Evolutionary conservation across 345 rosid species (phyloP).

Genomic region (Brassica rapa): DNA sequence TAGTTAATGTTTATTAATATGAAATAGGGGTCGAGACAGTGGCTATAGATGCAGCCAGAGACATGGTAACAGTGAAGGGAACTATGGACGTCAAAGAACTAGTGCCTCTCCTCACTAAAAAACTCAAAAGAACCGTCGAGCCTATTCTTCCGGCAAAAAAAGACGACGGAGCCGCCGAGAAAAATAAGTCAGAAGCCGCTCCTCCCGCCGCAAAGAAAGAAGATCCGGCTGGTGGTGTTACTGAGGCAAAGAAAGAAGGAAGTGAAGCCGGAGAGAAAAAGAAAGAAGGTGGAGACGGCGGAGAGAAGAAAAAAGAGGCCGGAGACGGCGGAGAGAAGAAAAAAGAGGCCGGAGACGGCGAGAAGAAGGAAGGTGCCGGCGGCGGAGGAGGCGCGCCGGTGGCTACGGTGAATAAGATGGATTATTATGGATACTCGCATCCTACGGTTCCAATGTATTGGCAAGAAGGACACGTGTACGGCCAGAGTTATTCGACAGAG

Average conservation of each 20-base stretch:
- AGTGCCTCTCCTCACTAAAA: slow-evolving; percentile 51
- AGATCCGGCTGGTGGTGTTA: not conserved
- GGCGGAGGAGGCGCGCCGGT: slow-evolving; percentile 36
- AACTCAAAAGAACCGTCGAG: slow-evolving; percentile 66
- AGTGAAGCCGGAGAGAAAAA: slow-evolving; percentile 42
- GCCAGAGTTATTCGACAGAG: slow-evolving; percentile 26
- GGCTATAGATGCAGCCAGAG: slow-evolving; percentile 59
- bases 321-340: slow-evolving; percentile 43
- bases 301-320: slow-evolving; percentile 28
- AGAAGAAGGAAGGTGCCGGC: slow-evolving; percentile 32
- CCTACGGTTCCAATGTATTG: slow-evolving; percentile 53
- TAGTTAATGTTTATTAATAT: not conserved
- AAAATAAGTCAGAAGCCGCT: slow-evolving; percentile 10
- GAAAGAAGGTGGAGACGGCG: slow-evolving; percentile 50
- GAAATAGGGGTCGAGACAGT: slow-evolving; percentile 65
- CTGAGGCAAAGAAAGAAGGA: slow-evolving; percentile 45
- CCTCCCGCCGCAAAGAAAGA: slow-evolving; percentile 45
- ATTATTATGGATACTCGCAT: slow-evolving; percentile 44
- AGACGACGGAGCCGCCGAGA: slow-evolving; percentile 46
- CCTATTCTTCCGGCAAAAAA: slow-evolving; percentile 58
- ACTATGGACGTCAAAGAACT: slow-evolving; percentile 68
- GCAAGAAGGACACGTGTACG: slow-evolving; percentile 49
- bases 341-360: slow-evolving; percentile 37
- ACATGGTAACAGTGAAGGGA: slow-evolving; percentile 72
- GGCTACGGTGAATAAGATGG: slow-evolving; percentile 51